Evolutionary conservation across 805 yeast species (phyloP), one percentile per base, ranked within the genome.

Genomic region (Candida morakotiae): DNA sequence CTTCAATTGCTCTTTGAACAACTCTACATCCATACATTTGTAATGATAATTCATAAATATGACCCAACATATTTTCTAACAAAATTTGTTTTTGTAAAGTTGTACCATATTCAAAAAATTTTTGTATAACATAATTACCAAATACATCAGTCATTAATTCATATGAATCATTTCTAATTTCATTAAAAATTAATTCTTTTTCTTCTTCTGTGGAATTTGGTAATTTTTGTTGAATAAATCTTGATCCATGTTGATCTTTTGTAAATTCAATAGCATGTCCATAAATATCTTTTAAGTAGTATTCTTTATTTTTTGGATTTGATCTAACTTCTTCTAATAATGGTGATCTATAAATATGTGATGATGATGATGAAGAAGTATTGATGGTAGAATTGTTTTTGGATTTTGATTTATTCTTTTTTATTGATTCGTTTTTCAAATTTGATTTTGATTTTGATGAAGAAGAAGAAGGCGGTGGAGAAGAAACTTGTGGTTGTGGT

Each of bases 1-100:
- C 79, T 56, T 87, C 96, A 37, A 93, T 69, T 1, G 97, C 97
- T 53, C 87, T 76, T 62, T 93, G 99, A 24, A 93, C 94, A 33
- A 93, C 98, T 47, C 99, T 75, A 58, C 99, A 93, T 2, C 98
- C 98, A 59, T 93, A 93, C 96, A 91, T 91, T 54, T 93, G 98
- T 53, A 88, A 62, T 0, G 96, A 83, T 39, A 93, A 67, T 15
- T 72, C 73, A 44, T 83, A 73, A 53, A 93, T 78, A 35, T 81
- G 81, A 6, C 89, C 87, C 39, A 70, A 69, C 88, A 88, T 83
- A 37, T 72, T 69, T 27, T 75, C 81, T 36, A 87, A 75, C 44
- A 93, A 67, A 9, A 81, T 71, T 22, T 76, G 70, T 51, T 75
- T 79, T 56, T 91, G 97, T 17, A 77, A 72, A 18, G 61, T 70